A percentile compares a stretch with the other conserved stretches of the same genome.
Evolutionary conservation across 202 grass and related monocot species (phyloP).

Genomic region (Panicum virgatum): DNA sequence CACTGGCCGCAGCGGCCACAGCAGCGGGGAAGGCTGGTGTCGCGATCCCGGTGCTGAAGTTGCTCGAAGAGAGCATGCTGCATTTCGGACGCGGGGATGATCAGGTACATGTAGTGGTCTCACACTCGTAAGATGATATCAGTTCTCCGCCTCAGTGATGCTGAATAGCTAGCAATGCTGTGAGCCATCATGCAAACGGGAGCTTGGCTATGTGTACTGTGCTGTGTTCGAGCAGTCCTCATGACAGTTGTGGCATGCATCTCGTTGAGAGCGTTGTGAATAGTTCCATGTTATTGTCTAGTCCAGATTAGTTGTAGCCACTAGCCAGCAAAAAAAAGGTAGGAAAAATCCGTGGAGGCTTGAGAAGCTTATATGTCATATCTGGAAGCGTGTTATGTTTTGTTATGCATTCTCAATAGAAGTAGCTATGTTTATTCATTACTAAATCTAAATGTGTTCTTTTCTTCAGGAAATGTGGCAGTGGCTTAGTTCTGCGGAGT

Average conservation of each 20-base stretch:
- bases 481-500: conserved; percentile 66
- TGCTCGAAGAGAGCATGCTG: conserved; percentile 63
- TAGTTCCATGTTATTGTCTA: not conserved
- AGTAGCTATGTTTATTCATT: not conserved
- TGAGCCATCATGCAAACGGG: not conserved
- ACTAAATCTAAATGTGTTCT: not conserved
- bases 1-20: conserved; percentile 50
- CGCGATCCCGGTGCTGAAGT: conserved; percentile 55
- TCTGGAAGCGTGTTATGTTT: conserved; percentile 5
- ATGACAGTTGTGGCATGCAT: not conserved
- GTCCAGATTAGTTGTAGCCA: not conserved
- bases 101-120: conserved; percentile 47
- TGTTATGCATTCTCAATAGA: conserved; percentile 23
- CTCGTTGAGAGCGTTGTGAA: not conserved
- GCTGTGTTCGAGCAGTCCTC: conserved; percentile 4
- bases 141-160: not conserved
- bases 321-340: not conserved
- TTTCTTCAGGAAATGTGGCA: conserved; percentile 60
- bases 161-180: conserved; percentile 3
- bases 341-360: not conserved
- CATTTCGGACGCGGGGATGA: conserved; percentile 62
- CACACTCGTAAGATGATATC: not conserved
- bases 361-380: conserved; percentile 21
- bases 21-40: conserved; percentile 34
- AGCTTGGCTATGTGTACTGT: not conserved